These are phyloP conservation scores for Colletotrichum coccodes DNA, from an alignment of 2,329 filamentous ascomycete species.

Conservation along the genomic window DNA sequence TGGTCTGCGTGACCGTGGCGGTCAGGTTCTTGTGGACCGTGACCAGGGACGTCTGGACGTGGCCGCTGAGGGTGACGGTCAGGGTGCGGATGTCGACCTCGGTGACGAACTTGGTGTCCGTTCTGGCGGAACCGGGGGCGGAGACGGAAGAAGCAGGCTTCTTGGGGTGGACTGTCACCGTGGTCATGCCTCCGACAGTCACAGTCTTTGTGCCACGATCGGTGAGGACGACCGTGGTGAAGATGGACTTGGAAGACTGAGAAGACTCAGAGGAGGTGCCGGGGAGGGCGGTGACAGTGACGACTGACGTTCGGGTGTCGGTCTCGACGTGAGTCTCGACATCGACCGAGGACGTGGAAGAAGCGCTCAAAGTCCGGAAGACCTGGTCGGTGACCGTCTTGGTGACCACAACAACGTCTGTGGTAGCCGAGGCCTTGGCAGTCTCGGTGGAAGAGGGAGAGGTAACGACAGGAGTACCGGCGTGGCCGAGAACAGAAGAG, in stretches of 20 bases:
- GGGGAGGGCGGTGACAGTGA: conserved; percentile 1
- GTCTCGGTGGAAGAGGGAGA: not conserved
- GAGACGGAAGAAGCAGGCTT: conserved; percentile 26
- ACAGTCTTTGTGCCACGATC: conserved; percentile 28
- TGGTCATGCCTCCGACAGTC: conserved; percentile 17
- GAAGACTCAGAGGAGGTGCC: not conserved
- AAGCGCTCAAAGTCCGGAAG: conserved; percentile 15
- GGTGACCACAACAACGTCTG: not conserved
- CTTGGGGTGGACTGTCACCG: conserved; percentile 16
- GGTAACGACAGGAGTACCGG: not conserved
- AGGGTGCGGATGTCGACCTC: conserved; percentile 41
- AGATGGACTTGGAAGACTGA: conserved; percentile 7
- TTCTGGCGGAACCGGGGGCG: conserved; percentile 31
- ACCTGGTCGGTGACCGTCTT: conserved; percentile 15
- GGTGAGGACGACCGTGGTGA: conserved; percentile 28
- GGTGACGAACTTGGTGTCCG: conserved; percentile 41
- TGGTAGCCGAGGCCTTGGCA: not conserved
- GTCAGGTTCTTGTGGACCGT: conserved; percentile 37
- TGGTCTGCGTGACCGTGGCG: conserved; percentile 44
- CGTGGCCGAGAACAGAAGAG: conserved; percentile 11
- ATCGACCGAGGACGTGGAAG: not conserved
- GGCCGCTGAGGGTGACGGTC: conserved; percentile 37
- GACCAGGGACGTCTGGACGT: conserved; percentile 17
- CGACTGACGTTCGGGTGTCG: not conserved
- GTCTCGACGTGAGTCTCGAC: conserved; percentile 1